Conservation (phyloP, 768 basidiomycete species). For the Leccinellum rugosiceps region DNA sequence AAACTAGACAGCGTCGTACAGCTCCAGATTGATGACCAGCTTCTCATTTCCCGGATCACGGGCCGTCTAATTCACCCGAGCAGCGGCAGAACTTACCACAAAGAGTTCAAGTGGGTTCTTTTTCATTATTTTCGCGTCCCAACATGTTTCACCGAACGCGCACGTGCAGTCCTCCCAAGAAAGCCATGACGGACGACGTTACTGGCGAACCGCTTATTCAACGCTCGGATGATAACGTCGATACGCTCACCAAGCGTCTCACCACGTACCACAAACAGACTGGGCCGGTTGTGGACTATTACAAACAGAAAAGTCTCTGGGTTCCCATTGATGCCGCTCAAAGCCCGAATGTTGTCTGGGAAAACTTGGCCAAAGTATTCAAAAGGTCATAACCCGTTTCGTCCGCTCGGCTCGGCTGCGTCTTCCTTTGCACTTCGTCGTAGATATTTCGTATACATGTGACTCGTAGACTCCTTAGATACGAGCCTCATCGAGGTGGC, state of each 20-base stretch:
- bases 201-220: conserved; percentile 96
- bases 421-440: neutral
- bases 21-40: conserved; percentile 87
- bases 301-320: conserved; percentile 91
- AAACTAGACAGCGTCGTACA: conserved; percentile 91
- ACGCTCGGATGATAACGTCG: conserved; percentile 96
- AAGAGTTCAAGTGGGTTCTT: conserved; percentile 82
- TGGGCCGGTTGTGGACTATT: conserved; percentile 94
- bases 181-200: conserved; percentile 87
- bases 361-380: conserved; percentile 67
- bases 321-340: conserved; percentile 90
- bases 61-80: conserved; percentile 90
- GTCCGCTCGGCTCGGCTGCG: neutral
- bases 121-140: neutral
- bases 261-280: conserved; percentile 90
- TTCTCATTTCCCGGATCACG: conserved; percentile 97
- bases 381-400: conserved; percentile 24
- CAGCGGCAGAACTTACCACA: conserved; percentile 92
- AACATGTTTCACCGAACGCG: conserved; percentile 10
- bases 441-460: conserved; percentile 29
- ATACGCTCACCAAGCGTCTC: conserved; percentile 88
- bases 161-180: conserved; percentile 85
- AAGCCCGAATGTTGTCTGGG: conserved; percentile 90
- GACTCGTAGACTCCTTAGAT: conserved; percentile 16
- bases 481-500: conserved; percentile 3